Conservation (phyloP, 2,329 filamentous ascomycete species). For the Ascochyta rabiei region DNA sequence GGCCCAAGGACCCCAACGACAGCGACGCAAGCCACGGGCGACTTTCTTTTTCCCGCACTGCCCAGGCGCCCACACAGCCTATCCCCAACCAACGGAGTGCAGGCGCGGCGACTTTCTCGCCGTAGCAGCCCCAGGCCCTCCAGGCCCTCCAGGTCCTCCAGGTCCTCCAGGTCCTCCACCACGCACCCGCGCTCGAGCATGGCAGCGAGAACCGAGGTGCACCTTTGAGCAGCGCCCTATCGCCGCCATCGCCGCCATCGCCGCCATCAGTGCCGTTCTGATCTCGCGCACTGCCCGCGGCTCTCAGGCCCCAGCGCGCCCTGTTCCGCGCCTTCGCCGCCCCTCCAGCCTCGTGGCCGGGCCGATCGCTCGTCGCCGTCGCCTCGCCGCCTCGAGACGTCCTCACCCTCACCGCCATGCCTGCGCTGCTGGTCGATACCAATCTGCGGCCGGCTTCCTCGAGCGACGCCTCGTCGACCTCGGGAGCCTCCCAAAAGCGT, state of each 20-base stretch:
- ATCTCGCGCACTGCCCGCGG: background rate
- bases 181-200: constrained; percentile 9
- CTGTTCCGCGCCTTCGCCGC: constrained; percentile 4
- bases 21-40: too few relatives aligned
- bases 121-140: background rate
- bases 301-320: constrained; percentile 5
- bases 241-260: constrained; percentile 7
- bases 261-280: constrained; percentile 6
- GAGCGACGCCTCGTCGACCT: constrained; percentile 31
- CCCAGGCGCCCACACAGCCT: constrained; percentile 7
- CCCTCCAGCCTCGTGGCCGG: constrained; percentile 8
- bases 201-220: constrained; percentile 7
- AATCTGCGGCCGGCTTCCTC: constrained; percentile 33
- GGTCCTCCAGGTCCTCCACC: background rate
- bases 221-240: constrained; percentile 10
- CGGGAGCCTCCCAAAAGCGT: constrained; percentile 28
- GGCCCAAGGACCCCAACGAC: background rate
- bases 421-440: constrained; percentile 44
- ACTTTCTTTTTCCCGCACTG: constrained; percentile 11
- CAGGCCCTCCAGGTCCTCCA: background rate
- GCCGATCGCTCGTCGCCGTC: constrained; percentile 13
- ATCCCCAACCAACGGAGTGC: constrained; percentile 10
- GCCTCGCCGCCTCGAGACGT: constrained; percentile 25
- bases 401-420: constrained; percentile 42
- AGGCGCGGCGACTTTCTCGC: constrained; percentile 7